phyloP scores from a whole-genome alignment of 2,329 filamentous ascomycete species.

The Ophidiomyces ophidiicola region DNA sequence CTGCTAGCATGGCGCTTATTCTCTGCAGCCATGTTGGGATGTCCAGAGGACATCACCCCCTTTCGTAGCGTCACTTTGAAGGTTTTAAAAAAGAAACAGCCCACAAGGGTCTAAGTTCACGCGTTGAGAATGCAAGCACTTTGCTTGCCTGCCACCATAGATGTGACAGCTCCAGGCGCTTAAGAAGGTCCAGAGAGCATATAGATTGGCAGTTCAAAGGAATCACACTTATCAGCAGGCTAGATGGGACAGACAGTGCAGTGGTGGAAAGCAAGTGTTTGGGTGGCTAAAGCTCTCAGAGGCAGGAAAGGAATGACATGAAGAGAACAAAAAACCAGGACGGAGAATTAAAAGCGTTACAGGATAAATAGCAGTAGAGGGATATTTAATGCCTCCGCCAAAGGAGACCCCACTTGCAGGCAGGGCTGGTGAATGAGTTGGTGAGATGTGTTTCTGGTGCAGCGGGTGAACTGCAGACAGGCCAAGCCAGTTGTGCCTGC shows the following conservation, averaged over 20 bases:
- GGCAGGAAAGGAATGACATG: conserved; percentile 9
- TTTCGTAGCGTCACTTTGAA: conserved; percentile 11
- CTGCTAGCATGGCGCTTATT: conserved; percentile 45
- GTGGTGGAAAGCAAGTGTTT: background rate
- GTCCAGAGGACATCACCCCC: conserved; percentile 8
- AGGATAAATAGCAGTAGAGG: background rate
- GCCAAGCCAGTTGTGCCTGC: conserved; percentile 9
- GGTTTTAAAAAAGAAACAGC: conserved; percentile 1
- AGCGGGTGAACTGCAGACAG: background rate
- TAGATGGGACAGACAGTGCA: no score
- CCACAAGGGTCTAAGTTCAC: background rate
- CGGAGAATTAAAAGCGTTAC: conserved; percentile 4
- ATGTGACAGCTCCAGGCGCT: background rate
- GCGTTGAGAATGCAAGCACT: background rate
- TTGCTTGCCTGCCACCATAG: conserved; percentile 1
- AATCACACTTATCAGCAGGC: background rate
- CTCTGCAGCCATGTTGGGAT: conserved; percentile 32
- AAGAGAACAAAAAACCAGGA: conserved; percentile 6
- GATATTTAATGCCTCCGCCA: background rate
- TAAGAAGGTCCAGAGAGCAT: background rate
- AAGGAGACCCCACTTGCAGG: conserved; percentile 1
- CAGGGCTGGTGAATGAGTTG: background rate
- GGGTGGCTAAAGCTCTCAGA: background rate
- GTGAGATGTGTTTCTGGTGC: background rate
- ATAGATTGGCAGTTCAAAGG: background rate